These are phyloP conservation scores for Coffea humblotiana DNA, from an alignment of 305 asterid species.

Conservation along the genomic window DNA sequence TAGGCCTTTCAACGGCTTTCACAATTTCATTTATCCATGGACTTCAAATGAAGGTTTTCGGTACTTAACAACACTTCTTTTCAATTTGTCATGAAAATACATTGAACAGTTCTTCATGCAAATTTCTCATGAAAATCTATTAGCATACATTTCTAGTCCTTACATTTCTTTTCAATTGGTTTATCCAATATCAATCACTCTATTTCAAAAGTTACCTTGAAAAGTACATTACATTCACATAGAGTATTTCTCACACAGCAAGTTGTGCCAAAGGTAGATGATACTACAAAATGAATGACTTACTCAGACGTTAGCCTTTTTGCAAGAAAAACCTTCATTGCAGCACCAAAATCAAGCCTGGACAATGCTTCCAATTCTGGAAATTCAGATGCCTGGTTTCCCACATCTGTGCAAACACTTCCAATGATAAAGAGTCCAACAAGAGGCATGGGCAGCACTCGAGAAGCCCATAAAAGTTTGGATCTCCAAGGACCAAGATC, in stretches of 20 bases:
- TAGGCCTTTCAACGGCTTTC: no score
- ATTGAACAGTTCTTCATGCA: no score
- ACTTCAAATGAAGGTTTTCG: no score
- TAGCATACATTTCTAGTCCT: no score
- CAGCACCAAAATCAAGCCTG: constrained; percentile 90
- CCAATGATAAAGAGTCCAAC: constrained; percentile 88
- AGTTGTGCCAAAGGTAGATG: not conserved
- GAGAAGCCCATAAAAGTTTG: constrained; percentile 88
- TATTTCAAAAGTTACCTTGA: no score
- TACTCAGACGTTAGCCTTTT: constrained; percentile 96
- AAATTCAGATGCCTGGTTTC: constrained; percentile 53
- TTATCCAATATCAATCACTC: no score
- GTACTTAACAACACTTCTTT: no score
- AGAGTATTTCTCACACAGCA: not conserved
- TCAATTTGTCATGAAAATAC: no score
- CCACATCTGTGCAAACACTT: constrained; percentile 76
- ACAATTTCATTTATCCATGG: no score
- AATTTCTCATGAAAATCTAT: no score
- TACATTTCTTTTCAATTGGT: no score
- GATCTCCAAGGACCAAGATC: constrained; percentile 95
- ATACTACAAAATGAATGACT: constrained; percentile 25
- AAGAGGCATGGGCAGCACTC: constrained; percentile 96
- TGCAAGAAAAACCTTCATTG: constrained; percentile 93
- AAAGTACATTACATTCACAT: not conserved
- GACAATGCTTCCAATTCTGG: constrained; percentile 92